These are phyloP conservation scores for Cryptococcus sp. DNA, from an alignment of 1,284 basidiomycete genomes.

Conservation along the genomic window DNA sequence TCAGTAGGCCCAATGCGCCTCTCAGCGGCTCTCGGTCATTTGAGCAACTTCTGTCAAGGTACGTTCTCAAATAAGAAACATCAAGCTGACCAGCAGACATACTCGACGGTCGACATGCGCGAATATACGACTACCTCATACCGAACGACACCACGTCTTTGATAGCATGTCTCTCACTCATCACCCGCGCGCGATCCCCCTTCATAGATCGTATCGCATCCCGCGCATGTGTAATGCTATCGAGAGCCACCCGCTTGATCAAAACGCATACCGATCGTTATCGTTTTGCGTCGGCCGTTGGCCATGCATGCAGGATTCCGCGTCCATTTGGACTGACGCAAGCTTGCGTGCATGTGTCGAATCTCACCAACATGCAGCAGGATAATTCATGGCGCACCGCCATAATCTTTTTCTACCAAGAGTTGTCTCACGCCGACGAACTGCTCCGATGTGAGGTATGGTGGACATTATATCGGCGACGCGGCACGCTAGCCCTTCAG, in stretches of 20 bases:
- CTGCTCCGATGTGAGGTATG: conserved; percentile 25
- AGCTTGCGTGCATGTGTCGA: conserved; percentile 16
- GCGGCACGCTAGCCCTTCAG: not conserved
- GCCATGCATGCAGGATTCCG: not conserved
- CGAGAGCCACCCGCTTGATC: conserved; percentile 12
- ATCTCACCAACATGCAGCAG: conserved; percentile 7
- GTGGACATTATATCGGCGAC: conserved; percentile 20
- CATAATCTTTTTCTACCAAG: conserved; percentile 9
- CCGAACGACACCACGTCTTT: conserved; percentile 12
- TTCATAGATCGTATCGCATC: conserved; percentile 14
- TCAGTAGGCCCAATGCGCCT: conserved; percentile 27
- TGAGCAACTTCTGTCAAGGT: conserved; percentile 34
- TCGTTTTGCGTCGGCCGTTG: conserved; percentile 13
- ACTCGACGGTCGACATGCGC: conserved; percentile 2
- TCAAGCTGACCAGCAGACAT: conserved; percentile 7
- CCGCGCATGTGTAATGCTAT: conserved; percentile 17
- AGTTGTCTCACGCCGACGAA: conserved; percentile 11
- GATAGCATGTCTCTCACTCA: conserved; percentile 21
- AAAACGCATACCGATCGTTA: conserved; percentile 10
- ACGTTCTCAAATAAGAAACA: conserved; percentile 2
- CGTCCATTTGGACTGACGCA: conserved; percentile 14
- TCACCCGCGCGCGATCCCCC: conserved; percentile 13
- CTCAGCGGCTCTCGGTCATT: conserved; percentile 17
- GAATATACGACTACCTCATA: conserved; percentile 17
- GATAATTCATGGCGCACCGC: conserved; percentile 10